Evolutionary conservation across 495 filamentous ascomycete genomes (phyloP), one percentile per base, ranked within the genome.

Genomic region (Clavariopsis aquatica): DNA sequence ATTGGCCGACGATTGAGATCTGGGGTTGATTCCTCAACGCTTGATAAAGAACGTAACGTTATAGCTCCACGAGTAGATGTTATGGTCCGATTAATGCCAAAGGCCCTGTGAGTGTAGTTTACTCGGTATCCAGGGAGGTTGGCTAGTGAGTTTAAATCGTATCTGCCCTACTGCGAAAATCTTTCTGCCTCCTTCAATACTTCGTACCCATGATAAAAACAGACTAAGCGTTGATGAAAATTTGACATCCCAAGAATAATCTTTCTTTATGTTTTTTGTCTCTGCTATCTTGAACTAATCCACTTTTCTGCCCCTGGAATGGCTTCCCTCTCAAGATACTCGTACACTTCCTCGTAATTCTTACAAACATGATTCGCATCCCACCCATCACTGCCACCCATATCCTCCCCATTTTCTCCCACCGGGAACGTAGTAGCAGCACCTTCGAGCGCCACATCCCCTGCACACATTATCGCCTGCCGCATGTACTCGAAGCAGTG

Each of bases 401-500:
- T 23, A 56, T 63, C 60, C 26, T 65, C 62, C 15, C 63, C 63
- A 12, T 27, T 56, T 34, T 45, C 49, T 47, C 78, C 70, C 34
- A 75, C 75, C 0, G 78, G 77, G 59, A 79, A 81, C 0, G 78
- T 78, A 0, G 78, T 79, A 60, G 76, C 75, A 7, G 72, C 74
- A 1, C 76, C 75, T 62, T 81, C 79, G 5, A 81, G 71, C n/a
- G 80, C 79, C 56, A 78, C 77, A 57, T 80, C 79, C 17, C 76
- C 74, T 26, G 74, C 77, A 52, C 79, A 81, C 76, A 80, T 76
- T 41, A 81, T 77, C 10, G 77, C 75, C 57, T 81, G 80, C 19
- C 79, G 68, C 72, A 81, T 75, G 58, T 80, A 80, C 52, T 80
- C 78, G 65, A 80, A 79, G 71, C 79, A 81, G 72, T 81, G 79